Conservation (phyloP, 2,329 filamentous ascomycete genomes). For the Fusarium sp. region DNA sequence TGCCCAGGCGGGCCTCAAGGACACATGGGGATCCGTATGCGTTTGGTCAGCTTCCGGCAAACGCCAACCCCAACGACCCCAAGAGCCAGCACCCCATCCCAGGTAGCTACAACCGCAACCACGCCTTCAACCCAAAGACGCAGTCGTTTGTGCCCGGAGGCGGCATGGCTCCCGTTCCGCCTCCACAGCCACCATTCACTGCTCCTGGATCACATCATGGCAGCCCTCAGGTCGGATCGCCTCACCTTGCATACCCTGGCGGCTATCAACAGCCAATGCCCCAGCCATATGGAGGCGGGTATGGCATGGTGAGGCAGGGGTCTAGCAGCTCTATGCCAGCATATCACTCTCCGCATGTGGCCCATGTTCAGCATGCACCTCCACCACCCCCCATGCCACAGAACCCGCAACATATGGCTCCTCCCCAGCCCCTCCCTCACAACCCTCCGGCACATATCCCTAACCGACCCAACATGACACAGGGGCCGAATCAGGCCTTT, state of each 20-base stretch:
- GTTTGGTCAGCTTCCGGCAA: slow-evolving; percentile 81
- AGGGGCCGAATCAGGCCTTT: slow-evolving; percentile 60
- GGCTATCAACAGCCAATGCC: slow-evolving; percentile 61
- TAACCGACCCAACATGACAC: slow-evolving; percentile 59
- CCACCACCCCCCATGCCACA: slow-evolving; percentile 53
- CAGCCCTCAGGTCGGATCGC: slow-evolving; percentile 65
- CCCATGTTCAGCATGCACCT: slow-evolving; percentile 56
- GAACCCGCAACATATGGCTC: slow-evolving; percentile 53
- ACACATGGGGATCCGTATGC: slow-evolving; percentile 68
- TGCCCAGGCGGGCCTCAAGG: slow-evolving; percentile 47
- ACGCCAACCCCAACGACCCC: slow-evolving; percentile 76
- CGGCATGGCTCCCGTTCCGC: slow-evolving; percentile 62
- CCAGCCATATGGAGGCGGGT: slow-evolving; percentile 62
- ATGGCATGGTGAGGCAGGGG: slow-evolving; percentile 68
- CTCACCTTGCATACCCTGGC: slow-evolving; percentile 62
- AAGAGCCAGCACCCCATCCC: slow-evolving; percentile 86
- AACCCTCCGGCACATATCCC: slow-evolving; percentile 56
- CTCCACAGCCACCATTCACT: slow-evolving; percentile 61
- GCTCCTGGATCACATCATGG: slow-evolving; percentile 63
- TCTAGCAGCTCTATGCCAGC: slow-evolving; percentile 66
- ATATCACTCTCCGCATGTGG: slow-evolving; percentile 57
- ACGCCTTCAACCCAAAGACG: slow-evolving; percentile 93
- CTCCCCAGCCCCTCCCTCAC: slow-evolving; percentile 58
- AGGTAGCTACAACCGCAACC: slow-evolving; percentile 81
- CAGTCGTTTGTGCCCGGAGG: slow-evolving; percentile 85